Evolutionary conservation across 345 rosid species (phyloP).

Genomic region (Odontarrhena argentea): DNA sequence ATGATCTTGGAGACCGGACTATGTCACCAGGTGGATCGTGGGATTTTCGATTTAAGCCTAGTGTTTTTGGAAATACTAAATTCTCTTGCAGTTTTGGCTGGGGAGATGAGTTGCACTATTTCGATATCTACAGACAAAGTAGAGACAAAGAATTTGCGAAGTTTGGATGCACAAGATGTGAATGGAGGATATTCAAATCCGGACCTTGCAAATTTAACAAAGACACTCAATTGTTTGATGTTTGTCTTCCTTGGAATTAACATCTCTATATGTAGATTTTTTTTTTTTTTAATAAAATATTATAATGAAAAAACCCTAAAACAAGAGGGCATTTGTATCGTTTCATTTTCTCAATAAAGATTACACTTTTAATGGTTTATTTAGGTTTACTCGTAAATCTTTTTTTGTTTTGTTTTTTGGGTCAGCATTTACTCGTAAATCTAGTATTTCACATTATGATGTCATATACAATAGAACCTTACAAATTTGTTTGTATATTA

Average conservation of each 20-base stretch:
- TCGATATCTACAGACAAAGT: not conserved
- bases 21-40: constrained; percentile 14
- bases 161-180: constrained; percentile 10
- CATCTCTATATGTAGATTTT: not conserved
- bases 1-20: not conserved
- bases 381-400: too few species aligned
- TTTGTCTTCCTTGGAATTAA: constrained; percentile 16
- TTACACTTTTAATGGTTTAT: too few species aligned
- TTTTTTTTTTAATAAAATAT: not conserved
- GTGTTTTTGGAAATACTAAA: not conserved
- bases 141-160: constrained; percentile 11
- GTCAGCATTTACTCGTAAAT: too few species aligned
- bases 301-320: not conserved
- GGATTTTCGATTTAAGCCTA: constrained; percentile 1
- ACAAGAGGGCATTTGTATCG: not conserved
- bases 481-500: too few species aligned
- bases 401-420: too few species aligned
- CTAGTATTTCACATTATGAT: too few species aligned
- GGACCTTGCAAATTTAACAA: constrained; percentile 29
- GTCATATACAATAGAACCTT: too few species aligned
- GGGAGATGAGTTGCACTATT: not conserved
- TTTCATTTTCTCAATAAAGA: too few species aligned
- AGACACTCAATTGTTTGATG: constrained; percentile 11
- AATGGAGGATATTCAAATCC: not conserved
- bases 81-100: constrained; percentile 11